phyloP scores from a whole-genome alignment of 352 stramenopile species.

The Peronospora belbahrii region DNA sequence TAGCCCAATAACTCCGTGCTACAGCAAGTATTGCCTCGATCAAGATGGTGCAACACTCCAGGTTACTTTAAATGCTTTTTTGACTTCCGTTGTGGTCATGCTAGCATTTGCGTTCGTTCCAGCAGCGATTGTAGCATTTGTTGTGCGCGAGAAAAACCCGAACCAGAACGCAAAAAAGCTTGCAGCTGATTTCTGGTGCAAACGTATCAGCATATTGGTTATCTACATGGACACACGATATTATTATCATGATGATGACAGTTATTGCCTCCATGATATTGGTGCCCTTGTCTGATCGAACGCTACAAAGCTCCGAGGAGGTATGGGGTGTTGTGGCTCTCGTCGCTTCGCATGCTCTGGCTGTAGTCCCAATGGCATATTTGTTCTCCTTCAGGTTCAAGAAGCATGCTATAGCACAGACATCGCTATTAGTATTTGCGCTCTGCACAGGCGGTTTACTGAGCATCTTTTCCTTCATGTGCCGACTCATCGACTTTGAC shows the following conservation, averaged over 20 bases:
- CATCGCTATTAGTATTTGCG: slow-evolving; percentile 53
- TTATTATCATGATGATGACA: slow-evolving; percentile 32
- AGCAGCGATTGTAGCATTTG: slow-evolving; percentile 51
- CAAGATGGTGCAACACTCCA: slow-evolving; percentile 54
- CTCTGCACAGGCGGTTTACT: slow-evolving; percentile 51
- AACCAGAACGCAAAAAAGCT: slow-evolving; percentile 54
- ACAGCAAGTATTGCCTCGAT: slow-evolving; percentile 40
- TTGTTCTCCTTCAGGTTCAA: slow-evolving; percentile 55
- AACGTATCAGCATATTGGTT: slow-evolving; percentile 52
- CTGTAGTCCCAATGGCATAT: slow-evolving; percentile 53
- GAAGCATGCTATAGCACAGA: slow-evolving; percentile 54
- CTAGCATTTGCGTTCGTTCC: slow-evolving; percentile 66
- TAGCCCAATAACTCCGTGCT: slow-evolving; percentile 23
- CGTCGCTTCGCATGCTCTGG: slow-evolving; percentile 35
- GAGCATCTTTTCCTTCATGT: slow-evolving; percentile 75
- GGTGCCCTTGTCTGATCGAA: slow-evolving; percentile 30
- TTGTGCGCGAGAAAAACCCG: slow-evolving; percentile 57
- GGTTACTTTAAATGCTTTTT: slow-evolving; percentile 52
- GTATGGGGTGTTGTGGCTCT: slow-evolving; percentile 35
- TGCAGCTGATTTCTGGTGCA: slow-evolving; percentile 58
- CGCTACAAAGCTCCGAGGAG: slow-evolving; percentile 28
- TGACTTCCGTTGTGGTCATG: slow-evolving; percentile 51
- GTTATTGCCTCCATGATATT: slow-evolving; percentile 35
- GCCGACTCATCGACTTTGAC: slow-evolving; percentile 52
- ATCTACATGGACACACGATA: slow-evolving; percentile 49